A percentile compares a stretch with the other conserved stretches of the same genome.
phyloP scores from a whole-genome alignment of 352 stramenopile genomes.

The Phytophthora crassamura region DNA sequence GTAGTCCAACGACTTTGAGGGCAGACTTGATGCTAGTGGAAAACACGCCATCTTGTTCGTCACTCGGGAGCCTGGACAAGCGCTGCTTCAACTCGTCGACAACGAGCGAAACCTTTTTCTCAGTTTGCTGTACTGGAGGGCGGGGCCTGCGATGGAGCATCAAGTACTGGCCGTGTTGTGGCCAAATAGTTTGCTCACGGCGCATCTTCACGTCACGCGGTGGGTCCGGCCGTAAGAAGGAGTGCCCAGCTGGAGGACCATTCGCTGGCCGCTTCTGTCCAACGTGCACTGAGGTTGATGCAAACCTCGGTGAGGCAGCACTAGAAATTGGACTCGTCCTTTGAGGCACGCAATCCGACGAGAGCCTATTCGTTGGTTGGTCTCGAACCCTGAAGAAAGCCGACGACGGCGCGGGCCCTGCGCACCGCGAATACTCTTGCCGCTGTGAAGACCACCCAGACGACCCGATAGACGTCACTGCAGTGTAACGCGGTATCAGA shows the following conservation, averaged over 20 bases:
- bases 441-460: background rate
- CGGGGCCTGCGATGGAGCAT: slow-evolving; percentile 2
- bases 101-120: slow-evolving; percentile 11
- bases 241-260: slow-evolving; percentile 2
- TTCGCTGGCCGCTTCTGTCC: slow-evolving; percentile 12
- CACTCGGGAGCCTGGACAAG: slow-evolving; percentile 7
- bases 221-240: slow-evolving; percentile 11
- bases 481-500: background rate
- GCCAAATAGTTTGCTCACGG: slow-evolving; percentile 14
- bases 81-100: slow-evolving; percentile 16
- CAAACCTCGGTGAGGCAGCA: background rate
- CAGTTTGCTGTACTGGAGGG: slow-evolving; percentile 8
- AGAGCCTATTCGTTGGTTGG: background rate
- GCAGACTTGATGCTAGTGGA: slow-evolving; percentile 9
- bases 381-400: background rate
- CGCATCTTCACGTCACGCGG: background rate
- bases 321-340: background rate
- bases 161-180: slow-evolving; percentile 2
- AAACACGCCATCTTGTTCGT: slow-evolving; percentile 2
- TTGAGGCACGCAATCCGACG: background rate
- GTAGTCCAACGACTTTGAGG: slow-evolving; percentile 11
- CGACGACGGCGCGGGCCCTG: background rate
- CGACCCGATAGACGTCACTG: background rate
- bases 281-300: background rate
- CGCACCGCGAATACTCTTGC: background rate